phyloP scores from a whole-genome alignment of 2,329 filamentous ascomycete genomes.

The Diatrype stigma region DNA sequence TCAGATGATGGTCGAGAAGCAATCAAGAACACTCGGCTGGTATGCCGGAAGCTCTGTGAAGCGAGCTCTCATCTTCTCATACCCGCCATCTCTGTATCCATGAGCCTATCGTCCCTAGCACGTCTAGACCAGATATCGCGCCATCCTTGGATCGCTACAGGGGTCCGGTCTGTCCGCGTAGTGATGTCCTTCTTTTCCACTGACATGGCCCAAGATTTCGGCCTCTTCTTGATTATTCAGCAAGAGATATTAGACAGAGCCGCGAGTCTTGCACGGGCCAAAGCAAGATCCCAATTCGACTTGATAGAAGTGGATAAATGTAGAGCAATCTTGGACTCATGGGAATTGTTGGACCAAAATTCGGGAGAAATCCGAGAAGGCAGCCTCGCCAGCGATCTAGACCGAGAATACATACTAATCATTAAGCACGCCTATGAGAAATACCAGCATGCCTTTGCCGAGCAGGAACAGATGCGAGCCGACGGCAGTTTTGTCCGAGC shows the following conservation, averaged over 20 bases:
- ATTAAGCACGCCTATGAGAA: not conserved
- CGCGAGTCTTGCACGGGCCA: not conserved
- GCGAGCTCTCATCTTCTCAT: constrained; percentile 16
- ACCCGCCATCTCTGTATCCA: constrained; percentile 3
- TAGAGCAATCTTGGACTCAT: not conserved
- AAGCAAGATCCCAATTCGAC: not conserved
- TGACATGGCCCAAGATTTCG: not conserved
- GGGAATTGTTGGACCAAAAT: not conserved
- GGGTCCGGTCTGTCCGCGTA: constrained; percentile 6
- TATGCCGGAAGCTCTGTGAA: constrained; percentile 12
- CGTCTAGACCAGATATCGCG: constrained; percentile 12
- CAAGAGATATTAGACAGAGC: not conserved
- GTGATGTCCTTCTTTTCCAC: not conserved
- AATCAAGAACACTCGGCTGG: constrained; percentile 12
- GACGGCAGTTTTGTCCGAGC: constrained; percentile 1
- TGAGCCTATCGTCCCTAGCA: constrained; percentile 8
- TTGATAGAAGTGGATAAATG: not conserved
- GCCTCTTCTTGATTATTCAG: not conserved
- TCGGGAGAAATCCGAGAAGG: not conserved
- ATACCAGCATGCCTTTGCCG: not conserved
- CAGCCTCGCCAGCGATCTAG: not conserved
- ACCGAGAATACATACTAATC: not conserved
- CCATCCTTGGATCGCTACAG: constrained; percentile 11
- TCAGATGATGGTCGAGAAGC: not conserved
- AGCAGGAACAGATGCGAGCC: constrained; percentile 1